Conservation (phyloP, 495 filamentous ascomycete genomes). For the Tuber microsphaerosporum region DNA sequence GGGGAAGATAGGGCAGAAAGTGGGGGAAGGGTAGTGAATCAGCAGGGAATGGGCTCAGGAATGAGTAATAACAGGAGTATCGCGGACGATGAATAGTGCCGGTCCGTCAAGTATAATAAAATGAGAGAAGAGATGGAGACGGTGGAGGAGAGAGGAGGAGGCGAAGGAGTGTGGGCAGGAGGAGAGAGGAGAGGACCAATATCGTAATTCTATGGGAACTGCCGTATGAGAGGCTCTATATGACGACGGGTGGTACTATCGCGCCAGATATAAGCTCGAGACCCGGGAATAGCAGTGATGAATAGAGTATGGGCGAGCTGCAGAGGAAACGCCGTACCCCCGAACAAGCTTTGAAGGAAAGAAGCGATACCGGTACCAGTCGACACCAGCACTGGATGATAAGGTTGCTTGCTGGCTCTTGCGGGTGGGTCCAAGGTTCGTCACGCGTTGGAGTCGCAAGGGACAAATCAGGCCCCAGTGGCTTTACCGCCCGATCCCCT, state of each 20-base stretch:
- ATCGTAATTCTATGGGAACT: slow-evolving; percentile 5
- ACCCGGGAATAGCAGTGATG: not conserved
- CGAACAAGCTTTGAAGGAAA: not conserved
- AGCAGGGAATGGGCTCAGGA: not conserved
- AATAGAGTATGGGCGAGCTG: not conserved
- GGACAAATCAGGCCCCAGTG: not conserved
- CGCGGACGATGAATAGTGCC: not conserved
- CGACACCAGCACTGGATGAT: not conserved
- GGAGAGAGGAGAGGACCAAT: not conserved
- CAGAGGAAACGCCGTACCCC: not conserved
- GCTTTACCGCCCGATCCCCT: not conserved
- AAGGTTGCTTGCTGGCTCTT: slow-evolving; percentile 1
- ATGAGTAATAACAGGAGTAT: not conserved
- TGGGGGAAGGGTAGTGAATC: not conserved
- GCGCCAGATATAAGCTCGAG: not conserved
- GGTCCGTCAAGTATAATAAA: not conserved
- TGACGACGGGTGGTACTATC: not conserved
- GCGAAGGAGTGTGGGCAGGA: not conserved
- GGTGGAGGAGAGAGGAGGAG: slow-evolving; percentile 5
- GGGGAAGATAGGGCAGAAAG: slow-evolving; percentile 10
- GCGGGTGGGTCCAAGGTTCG: not conserved
- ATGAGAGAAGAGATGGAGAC: not conserved
- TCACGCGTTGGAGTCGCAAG: not conserved
- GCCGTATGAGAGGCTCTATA: not conserved
- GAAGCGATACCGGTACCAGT: not conserved